phyloP scores from a whole-genome alignment of 805 yeast genomes.

The Saccharomycopsis malanga region DNA sequence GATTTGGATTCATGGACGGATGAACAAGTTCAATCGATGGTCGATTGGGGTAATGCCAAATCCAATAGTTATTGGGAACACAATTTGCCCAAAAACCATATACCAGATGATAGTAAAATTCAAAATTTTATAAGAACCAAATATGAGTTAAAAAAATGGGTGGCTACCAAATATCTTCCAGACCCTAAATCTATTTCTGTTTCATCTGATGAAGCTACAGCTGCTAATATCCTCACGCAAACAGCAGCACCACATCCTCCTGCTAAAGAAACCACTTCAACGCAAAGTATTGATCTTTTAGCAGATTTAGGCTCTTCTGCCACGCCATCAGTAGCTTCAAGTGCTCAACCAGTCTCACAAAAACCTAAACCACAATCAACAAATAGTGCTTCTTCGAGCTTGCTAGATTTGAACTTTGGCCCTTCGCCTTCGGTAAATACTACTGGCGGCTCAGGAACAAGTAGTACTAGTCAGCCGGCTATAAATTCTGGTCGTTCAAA shows the following conservation, averaged over 20 bases:
- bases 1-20: conserved; percentile 97
- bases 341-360: neutral
- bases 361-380: neutral
- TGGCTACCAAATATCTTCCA: conserved; percentile 45
- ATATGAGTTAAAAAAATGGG: conserved; percentile 90
- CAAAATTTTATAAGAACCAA: conserved; percentile 88
- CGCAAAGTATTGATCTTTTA: neutral
- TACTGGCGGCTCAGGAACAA: conserved; percentile 17
- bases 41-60: conserved; percentile 75
- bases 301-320: neutral
- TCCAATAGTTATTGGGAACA: conserved; percentile 85
- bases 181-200: conserved; percentile 38
- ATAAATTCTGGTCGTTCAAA: conserved; percentile 16
- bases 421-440: conserved; percentile 20
- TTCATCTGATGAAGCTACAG: conserved; percentile 14
- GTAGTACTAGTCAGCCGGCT: conserved; percentile 12
- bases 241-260: neutral
- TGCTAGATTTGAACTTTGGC: conserved; percentile 22
- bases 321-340: neutral
- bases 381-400: conserved; percentile 4
- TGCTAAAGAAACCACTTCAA: neutral
- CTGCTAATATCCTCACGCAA: neutral
- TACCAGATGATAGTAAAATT: conserved; percentile 78
- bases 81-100: conserved; percentile 58
- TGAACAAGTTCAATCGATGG: conserved; percentile 76